Conservation (phyloP, 805 yeast species). For the Schwanniomyces pseudopolymorphus region DNA sequence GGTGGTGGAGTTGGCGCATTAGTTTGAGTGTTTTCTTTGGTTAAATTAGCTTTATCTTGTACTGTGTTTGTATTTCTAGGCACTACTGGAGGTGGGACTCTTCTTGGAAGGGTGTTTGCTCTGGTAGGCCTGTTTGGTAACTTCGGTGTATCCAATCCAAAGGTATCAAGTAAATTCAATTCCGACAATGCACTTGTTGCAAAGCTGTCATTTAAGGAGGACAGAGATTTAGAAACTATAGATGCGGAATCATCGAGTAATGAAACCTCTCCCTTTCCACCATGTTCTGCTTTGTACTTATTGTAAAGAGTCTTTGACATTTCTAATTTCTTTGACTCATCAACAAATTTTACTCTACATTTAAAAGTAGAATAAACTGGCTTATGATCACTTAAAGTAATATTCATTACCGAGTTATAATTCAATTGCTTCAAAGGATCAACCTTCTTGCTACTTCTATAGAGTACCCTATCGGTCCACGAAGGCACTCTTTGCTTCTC, state of each 20-base stretch:
- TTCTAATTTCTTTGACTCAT: constrained; percentile 35
- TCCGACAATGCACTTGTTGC: constrained; percentile 31
- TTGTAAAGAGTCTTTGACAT: constrained; percentile 29
- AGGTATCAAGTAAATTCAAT: constrained; percentile 35
- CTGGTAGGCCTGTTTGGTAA: constrained; percentile 18
- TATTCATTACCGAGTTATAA: constrained; percentile 61
- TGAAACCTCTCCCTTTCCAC: constrained; percentile 13
- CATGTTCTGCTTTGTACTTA: constrained; percentile 29
- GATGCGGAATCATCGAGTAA: constrained; percentile 10
- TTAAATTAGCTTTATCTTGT: constrained; percentile 4
- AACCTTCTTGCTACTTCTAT: constrained; percentile 44
- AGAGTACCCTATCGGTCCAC: constrained; percentile 92
- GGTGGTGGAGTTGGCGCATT: constrained; percentile 27
- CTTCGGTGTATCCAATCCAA: constrained; percentile 18
- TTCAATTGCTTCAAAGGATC: constrained; percentile 53
- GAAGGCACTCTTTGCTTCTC: constrained; percentile 94
- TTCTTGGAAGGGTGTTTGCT: constrained; percentile 17
- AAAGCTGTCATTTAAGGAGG: constrained; percentile 15
- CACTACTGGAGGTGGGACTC: constrained; percentile 28
- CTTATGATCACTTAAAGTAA: constrained; percentile 81
- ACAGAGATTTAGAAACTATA: constrained; percentile 7
- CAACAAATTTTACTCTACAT: constrained; percentile 64
- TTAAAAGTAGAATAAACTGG: constrained; percentile 85
- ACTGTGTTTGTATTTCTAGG: background rate
- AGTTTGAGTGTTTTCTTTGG: background rate